phyloP scores from a whole-genome alignment of 768 basidiomycete species.

The Russula griseocarnosa region DNA sequence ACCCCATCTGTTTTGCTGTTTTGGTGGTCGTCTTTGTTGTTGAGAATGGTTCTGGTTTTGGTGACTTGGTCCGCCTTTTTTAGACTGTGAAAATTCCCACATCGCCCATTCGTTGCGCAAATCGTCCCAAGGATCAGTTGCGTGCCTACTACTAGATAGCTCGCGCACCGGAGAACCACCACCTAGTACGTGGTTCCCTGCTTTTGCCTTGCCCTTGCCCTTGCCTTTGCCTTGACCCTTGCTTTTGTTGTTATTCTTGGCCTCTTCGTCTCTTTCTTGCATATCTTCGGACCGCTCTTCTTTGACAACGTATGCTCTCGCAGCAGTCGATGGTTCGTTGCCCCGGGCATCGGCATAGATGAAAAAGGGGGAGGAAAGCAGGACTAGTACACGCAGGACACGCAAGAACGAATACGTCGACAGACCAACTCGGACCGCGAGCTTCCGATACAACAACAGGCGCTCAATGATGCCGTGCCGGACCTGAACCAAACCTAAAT shows the following conservation, averaged over 20 bases:
- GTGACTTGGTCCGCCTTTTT: neutral
- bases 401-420: no score
- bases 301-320: slow-evolving; percentile 5
- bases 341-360: neutral
- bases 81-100: slow-evolving; percentile 11
- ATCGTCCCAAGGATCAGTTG: slow-evolving; percentile 5
- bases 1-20: neutral
- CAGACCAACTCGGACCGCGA: no score
- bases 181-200: slow-evolving; percentile 5
- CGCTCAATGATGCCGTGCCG: slow-evolving; percentile 12
- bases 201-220: neutral
- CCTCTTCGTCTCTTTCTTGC: neutral
- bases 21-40: no score
- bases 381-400: neutral
- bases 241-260: neutral
- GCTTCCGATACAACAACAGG: neutral
- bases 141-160: neutral
- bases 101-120: neutral
- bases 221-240: neutral
- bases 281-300: neutral
- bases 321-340: neutral
- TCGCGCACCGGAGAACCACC: neutral
- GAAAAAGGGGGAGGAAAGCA: neutral
- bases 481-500: no score
- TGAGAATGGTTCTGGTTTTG: neutral